These are phyloP conservation scores for Phenoliferia sp. DNA, from an alignment of 1,284 basidiomycete species.

Conservation along the genomic window DNA sequence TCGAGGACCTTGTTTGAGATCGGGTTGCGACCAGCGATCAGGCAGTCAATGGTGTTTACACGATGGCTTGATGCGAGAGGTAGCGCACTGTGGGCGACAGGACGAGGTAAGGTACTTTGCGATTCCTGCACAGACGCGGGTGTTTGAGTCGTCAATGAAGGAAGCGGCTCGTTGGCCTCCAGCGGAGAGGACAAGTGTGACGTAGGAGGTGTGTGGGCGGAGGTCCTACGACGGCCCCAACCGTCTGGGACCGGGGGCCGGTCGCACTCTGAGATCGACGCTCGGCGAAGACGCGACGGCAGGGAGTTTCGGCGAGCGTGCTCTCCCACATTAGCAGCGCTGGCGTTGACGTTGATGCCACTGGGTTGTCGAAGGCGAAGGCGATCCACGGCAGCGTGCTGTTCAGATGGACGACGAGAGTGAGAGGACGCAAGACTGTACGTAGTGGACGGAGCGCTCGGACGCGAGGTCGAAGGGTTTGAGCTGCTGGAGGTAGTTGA, in stretches of 20 bases:
- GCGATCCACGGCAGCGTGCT: constrained; percentile 62
- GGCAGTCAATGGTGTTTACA: constrained; percentile 63
- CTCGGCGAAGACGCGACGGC: constrained; percentile 31
- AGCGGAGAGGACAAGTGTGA: constrained; percentile 12
- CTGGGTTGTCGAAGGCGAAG: constrained; percentile 55
- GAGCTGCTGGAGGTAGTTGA: constrained; percentile 32
- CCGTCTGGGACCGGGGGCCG: constrained; percentile 12
- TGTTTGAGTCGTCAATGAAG: constrained; percentile 38
- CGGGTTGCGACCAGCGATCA: constrained; percentile 96
- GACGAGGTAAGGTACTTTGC: background rate
- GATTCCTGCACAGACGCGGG: background rate
- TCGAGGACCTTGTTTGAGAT: constrained; percentile 91
- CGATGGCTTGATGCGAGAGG: constrained; percentile 4
- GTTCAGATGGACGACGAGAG: constrained; percentile 15
- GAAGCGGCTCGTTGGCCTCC: constrained; percentile 5
- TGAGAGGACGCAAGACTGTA: constrained; percentile 9
- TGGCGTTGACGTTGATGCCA: constrained; percentile 4
- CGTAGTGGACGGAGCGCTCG: constrained; percentile 15
- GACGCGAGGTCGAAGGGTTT: constrained; percentile 17
- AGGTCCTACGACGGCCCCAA: constrained; percentile 14
- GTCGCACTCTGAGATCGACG: constrained; percentile 22
- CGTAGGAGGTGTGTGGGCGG: constrained; percentile 9
- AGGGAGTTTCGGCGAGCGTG: constrained; percentile 33
- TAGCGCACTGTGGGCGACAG: background rate
- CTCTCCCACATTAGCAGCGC: constrained; percentile 1